Conservation (phyloP, 202 grass and related monocot genomes). For the Elaeis oleifera region DNA sequence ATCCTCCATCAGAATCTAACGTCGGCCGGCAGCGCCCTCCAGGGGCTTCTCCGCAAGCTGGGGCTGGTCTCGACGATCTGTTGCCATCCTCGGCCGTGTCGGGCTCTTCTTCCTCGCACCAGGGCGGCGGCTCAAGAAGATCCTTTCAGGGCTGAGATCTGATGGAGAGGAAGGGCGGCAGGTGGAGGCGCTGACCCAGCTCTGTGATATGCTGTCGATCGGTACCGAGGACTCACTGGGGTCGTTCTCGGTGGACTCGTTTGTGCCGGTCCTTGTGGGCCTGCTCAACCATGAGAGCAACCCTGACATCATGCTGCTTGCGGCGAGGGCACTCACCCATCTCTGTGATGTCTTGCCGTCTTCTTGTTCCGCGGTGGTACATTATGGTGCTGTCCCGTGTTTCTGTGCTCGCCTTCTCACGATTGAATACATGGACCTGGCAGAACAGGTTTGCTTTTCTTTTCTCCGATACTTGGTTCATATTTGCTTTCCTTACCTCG, state of each 20-base stretch:
- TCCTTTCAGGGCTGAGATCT: slow-evolving; percentile 49
- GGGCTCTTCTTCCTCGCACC: slow-evolving; percentile 41
- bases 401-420: slow-evolving; percentile 84
- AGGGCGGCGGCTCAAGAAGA: slow-evolving; percentile 55
- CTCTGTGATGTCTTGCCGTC: slow-evolving; percentile 67
- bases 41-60: slow-evolving; percentile 71
- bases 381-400: slow-evolving; percentile 71
- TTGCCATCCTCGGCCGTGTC: slow-evolving; percentile 37
- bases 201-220: slow-evolving; percentile 83
- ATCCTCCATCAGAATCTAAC: slow-evolving; percentile 61
- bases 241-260: slow-evolving; percentile 56
- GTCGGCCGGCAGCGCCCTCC: slow-evolving; percentile 66
- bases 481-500: not conserved
- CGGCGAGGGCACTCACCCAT: slow-evolving; percentile 65
- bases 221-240: slow-evolving; percentile 73
- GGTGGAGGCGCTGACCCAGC: slow-evolving; percentile 56
- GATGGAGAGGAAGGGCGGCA: slow-evolving; percentile 66
- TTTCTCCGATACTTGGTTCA: not conserved
- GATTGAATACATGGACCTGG: slow-evolving; percentile 93
- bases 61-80: slow-evolving; percentile 67
- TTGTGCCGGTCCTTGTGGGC: slow-evolving; percentile 70
- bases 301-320: slow-evolving; percentile 84
- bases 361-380: slow-evolving; percentile 71
- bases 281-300: slow-evolving; percentile 76
- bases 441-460: slow-evolving; percentile 53